A percentile compares a stretch with the other conserved stretches of the same genome.
Evolutionary conservation across 768 basidiomycete genomes (phyloP).

Genomic region (Agaricus subrufescens): DNA sequence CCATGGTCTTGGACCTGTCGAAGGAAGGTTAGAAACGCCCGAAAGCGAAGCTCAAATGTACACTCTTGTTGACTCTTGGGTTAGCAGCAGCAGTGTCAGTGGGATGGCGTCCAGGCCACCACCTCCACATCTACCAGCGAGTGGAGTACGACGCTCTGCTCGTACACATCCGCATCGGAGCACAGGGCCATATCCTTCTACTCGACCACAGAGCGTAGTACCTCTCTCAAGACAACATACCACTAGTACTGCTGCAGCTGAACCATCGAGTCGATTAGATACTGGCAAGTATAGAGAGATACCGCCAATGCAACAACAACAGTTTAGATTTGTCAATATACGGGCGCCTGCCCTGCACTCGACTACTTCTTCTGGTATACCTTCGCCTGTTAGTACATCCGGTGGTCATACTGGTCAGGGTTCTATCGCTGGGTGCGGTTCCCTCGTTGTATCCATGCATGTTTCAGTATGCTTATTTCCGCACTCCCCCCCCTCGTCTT

Average conservation of each 20-base stretch:
- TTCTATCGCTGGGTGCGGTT: conserved; percentile 10
- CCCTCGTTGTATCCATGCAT: background rate
- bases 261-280: background rate
- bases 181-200: conserved; percentile 16
- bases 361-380: conserved; percentile 4
- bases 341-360: background rate
- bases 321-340: conserved; percentile 5
- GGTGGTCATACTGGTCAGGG: background rate
- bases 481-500: too few relatives aligned
- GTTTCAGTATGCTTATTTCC: background rate
- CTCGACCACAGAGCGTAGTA: conserved; percentile 17
- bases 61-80: conserved; percentile 1
- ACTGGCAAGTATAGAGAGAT: too few relatives aligned
- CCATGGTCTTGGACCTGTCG: conserved; percentile 2
- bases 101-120: background rate
- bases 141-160: too few relatives aligned
- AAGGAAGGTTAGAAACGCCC: conserved; percentile 13
- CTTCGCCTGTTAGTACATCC: conserved; percentile 7
- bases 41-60: background rate
- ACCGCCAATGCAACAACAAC: too few relatives aligned
- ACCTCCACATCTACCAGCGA: too few relatives aligned
- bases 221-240: background rate
- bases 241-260: conserved; percentile 6
- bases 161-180: too few relatives aligned
- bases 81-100: conserved; percentile 11